Evolutionary conservation across 345 rosid genomes (phyloP), one percentile per base, ranked within the genome.

Genomic region (Eucalyptus decipiens): DNA sequence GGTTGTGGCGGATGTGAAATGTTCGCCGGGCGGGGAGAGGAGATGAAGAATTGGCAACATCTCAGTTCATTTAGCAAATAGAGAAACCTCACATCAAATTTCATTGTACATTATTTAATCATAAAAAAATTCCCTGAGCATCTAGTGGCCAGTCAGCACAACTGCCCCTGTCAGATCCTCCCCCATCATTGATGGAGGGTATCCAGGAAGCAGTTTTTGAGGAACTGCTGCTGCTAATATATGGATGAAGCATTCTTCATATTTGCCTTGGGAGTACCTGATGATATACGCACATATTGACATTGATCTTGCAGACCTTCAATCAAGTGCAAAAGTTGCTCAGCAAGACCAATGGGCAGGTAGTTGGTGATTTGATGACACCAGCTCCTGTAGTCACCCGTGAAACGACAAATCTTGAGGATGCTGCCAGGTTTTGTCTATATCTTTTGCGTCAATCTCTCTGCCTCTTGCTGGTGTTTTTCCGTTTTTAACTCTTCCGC

Each of bases 351-450:
- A 95, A 97, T 15, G 98, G 99, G 85, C 94, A 97, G 91, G 91
- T 96, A 49, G 95, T 96, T 89, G 99, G 97, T 21, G 99, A 96
- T 88, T 88, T 97, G 88, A 96, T 96, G 99, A 96, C 99, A 8
- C 96, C 98, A 6, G 98, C 99, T 56, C 99, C 97, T 34, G 62
- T 94, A 45, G 99, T 97, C 50, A 97, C 97, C 89, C 94, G 95
- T 72, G 96, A 96, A 92, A 91, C 95, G 72, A 97, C 97, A 54
- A 97, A 97, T 90, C 95, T 97, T 2, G 97, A 96, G 94, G 98
- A 97, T 93, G 99, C 98, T 90, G 99, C 98, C 52, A 97, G 96
- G 99, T 97, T 90, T 40, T 40, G 28, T 80, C 54, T 45, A 40
- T 87, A 24, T 76, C 54, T 90, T 88, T 26, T 51, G 80, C 37